Evolutionary conservation across 2,329 filamentous ascomycete species (phyloP).

Genomic region (Trichoderma asperellum): DNA sequence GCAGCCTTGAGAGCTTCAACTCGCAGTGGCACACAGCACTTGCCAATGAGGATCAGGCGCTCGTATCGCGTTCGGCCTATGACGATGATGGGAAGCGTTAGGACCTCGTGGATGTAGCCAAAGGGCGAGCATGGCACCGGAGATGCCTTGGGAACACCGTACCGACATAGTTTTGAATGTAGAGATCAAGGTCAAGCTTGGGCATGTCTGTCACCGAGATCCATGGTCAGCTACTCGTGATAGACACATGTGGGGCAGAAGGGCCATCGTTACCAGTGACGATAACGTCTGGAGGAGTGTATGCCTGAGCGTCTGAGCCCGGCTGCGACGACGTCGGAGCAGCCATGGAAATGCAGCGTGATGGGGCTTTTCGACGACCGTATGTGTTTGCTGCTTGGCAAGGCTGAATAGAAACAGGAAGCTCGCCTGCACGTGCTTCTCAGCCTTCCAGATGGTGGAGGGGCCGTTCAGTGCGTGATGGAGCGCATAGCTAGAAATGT

Average conservation of each 20-base stretch:
- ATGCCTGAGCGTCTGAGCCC: conserved; percentile 22
- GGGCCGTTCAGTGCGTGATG: background rate
- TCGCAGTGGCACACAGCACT: conserved; percentile 73
- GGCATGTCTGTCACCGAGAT: conserved; percentile 63
- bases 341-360: conserved; percentile 10
- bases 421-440: conserved; percentile 26
- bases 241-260: conserved; percentile 1
- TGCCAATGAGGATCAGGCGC: conserved; percentile 80
- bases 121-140: background rate
- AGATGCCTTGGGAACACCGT: conserved; percentile 33
- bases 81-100: background rate
- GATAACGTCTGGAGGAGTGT: conserved; percentile 41
- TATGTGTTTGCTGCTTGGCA: conserved; percentile 3
- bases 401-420: conserved; percentile 22
- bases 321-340: conserved; percentile 10
- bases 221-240: conserved; percentile 18
- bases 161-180: conserved; percentile 89
- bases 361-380: background rate
- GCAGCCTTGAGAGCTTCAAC: conserved; percentile 81
- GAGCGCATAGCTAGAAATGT: background rate
- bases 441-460: conserved; percentile 29
- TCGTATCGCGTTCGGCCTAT: conserved; percentile 79
- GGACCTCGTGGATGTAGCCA: background rate
- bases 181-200: conserved; percentile 89
- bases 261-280: conserved; percentile 44